These are phyloP conservation scores for Candida ovalis DNA, from an alignment of 805 yeast species.

Conservation along the genomic window DNA sequence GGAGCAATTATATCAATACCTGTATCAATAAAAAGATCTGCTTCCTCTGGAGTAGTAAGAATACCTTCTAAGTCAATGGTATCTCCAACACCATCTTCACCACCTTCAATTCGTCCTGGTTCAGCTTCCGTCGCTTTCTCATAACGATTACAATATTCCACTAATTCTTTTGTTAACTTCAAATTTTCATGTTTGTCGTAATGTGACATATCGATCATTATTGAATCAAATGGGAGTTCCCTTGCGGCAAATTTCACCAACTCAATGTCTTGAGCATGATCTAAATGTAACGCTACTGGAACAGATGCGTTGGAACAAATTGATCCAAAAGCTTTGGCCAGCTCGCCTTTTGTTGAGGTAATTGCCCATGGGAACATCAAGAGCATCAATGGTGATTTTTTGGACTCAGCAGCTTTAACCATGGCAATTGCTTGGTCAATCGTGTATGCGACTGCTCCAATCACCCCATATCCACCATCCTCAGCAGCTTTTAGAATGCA, in stretches of 20 bases:
- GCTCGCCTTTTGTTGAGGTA: conserved; percentile 29
- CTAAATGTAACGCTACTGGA: conserved; percentile 35
- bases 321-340: conserved; percentile 25
- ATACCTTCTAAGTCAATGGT: conserved; percentile 29
- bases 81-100: conserved; percentile 34
- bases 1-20: conserved; percentile 37
- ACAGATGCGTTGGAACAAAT: conserved; percentile 30
- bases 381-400: conserved; percentile 32
- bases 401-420: conserved; percentile 33
- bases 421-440: conserved; percentile 33
- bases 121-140: conserved; percentile 37
- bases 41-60: conserved; percentile 32
- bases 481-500: conserved; percentile 31
- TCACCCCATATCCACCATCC: conserved; percentile 30
- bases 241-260: conserved; percentile 29
- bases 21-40: conserved; percentile 29
- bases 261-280: conserved; percentile 33
- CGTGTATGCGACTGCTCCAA: conserved; percentile 34
- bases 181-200: conserved; percentile 34
- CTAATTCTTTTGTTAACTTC: conserved; percentile 27
- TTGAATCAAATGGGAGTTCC: conserved; percentile 35
- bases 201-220: conserved; percentile 38
- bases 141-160: conserved; percentile 25
- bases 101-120: conserved; percentile 37
- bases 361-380: conserved; percentile 38